Base-by-base conservation (phyloP, 78 protist species). In the Dictyostelium purpureum region DNA sequence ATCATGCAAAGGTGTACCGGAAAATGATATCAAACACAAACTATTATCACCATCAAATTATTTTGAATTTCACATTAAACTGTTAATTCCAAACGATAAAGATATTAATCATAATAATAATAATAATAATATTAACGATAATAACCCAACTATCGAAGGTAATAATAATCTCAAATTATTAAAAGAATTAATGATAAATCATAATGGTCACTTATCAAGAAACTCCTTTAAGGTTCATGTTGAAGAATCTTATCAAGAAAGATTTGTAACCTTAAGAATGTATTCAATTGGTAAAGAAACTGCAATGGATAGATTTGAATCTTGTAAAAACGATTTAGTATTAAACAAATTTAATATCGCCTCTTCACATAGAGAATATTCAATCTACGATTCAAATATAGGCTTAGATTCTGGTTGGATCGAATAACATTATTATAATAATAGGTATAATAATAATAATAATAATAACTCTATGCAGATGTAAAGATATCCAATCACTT, bases 1-100 rank as follows among this genome's bases (percentile, higher is more conserved):
- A 1, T 37, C 75, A 37, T 66, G 52, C 37, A 66, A 12, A 14
- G 42, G 49, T 66, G 75, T 66, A 66, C 42, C 49, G 0, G 28
- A 37, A 4, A 14, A 35, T 4, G 12, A 35, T 43, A 2, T 18
- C 4, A 28, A 33, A 26, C 69, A 28, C 5, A 9, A 10, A 14
- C 37, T 65, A 40, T 14, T 61, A 47, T 70, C 80, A 21, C 70
- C 79, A 2, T 45, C 54, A 45, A 81, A 81, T 52, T 81, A 81
- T 77, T 81, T 81, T 42, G 90, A 81, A 28, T 81, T 81, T 49
- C 90, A 81, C 24, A 81, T 81, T 11, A 81, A 81, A 81, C 63
- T 81, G 24, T 4, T 49, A 35, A 11, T 81, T 19, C 79, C 79
- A 24, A 33, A 14, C 16, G 42, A 16, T 9, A 33, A 42, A 26